Conservation (phyloP, 805 yeast genomes). For the Citeromyces nyonsensis region DNA sequence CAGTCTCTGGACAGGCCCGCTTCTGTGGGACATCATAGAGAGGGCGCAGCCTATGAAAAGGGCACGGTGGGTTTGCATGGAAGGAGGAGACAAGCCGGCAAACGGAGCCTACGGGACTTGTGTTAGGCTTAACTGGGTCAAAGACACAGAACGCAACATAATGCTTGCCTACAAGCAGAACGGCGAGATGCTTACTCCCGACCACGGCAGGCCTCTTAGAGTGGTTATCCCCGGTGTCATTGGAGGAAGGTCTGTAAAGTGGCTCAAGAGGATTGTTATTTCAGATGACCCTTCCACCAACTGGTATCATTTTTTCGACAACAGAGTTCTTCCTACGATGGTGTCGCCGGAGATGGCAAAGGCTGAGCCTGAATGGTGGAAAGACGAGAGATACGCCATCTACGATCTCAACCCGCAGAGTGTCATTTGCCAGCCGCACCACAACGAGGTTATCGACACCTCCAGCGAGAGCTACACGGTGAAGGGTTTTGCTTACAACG, state of each 20-base stretch:
- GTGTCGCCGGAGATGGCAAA: conserved; percentile 17
- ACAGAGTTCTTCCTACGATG: conserved; percentile 18
- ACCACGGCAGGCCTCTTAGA: conserved; percentile 19
- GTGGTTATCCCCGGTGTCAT: conserved; percentile 20
- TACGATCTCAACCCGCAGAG: conserved; percentile 18
- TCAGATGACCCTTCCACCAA: conserved; percentile 16
- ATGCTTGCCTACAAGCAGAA: conserved; percentile 19
- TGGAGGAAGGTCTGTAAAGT: conserved; percentile 22
- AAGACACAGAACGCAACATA: conserved; percentile 15
- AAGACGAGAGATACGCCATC: conserved; percentile 19
- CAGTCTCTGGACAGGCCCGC: conserved; percentile 17
- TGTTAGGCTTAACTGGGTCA: conserved; percentile 14
- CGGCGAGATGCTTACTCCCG: conserved; percentile 16
- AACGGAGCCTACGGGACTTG: conserved; percentile 18
- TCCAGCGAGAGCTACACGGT: conserved; percentile 9
- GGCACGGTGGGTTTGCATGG: conserved; percentile 17
- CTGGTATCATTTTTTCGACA: conserved; percentile 20
- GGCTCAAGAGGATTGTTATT: conserved; percentile 14
- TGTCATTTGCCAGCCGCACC: conserved; percentile 15
- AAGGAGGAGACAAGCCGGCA: conserved; percentile 17
- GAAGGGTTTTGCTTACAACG: conserved; percentile 18
- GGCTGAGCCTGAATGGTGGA: conserved; percentile 17
- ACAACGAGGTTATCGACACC: conserved; percentile 7
- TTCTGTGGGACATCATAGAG: conserved; percentile 12
- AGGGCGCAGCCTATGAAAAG: conserved; percentile 11